Evolutionary conservation across 257 asterid species (phyloP).

Genomic region (Eucommia ulmoides): DNA sequence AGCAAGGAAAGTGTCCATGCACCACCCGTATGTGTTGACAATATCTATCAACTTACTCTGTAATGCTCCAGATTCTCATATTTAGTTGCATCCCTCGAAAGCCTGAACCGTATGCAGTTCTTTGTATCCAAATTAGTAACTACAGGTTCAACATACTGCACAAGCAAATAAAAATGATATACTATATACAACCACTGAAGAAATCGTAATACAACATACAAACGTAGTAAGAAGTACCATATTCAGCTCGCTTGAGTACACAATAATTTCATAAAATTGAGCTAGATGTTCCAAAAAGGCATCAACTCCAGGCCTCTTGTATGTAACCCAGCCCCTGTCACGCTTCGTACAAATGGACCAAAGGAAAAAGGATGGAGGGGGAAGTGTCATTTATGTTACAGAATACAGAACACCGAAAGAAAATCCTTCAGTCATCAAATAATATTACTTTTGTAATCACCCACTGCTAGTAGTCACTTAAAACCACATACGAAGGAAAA

Average conservation of each 20-base stretch:
- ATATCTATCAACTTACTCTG: not conserved
- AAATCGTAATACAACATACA: not conserved
- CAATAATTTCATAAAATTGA: slow-evolving; percentile 67
- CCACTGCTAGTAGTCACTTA: too few species aligned
- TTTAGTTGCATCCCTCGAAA: not conserved
- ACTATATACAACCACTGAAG: not conserved
- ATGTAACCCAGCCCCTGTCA: slow-evolving; percentile 92
- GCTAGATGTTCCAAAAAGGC: slow-evolving; percentile 77
- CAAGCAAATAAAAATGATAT: not conserved
- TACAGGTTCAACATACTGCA: not conserved
- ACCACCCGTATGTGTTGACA: too few species aligned
- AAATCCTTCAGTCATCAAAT: too few species aligned
- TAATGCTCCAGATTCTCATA: not conserved
- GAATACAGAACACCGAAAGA: too few species aligned
- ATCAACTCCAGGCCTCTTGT: slow-evolving; percentile 93
- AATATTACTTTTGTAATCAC: too few species aligned
- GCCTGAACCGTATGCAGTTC: not conserved
- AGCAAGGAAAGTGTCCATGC: too few species aligned
- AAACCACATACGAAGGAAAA: slow-evolving; percentile 1
- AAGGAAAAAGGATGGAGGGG: too few species aligned
- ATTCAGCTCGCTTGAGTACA: slow-evolving; percentile 57
- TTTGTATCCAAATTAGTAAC: not conserved
- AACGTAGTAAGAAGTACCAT: slow-evolving; percentile 31
- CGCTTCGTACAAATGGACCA: slow-evolving; percentile 23
- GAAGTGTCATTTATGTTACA: too few species aligned